Conservation (phyloP, 176 grass and related monocot species). For the Zea mays region DNA sequence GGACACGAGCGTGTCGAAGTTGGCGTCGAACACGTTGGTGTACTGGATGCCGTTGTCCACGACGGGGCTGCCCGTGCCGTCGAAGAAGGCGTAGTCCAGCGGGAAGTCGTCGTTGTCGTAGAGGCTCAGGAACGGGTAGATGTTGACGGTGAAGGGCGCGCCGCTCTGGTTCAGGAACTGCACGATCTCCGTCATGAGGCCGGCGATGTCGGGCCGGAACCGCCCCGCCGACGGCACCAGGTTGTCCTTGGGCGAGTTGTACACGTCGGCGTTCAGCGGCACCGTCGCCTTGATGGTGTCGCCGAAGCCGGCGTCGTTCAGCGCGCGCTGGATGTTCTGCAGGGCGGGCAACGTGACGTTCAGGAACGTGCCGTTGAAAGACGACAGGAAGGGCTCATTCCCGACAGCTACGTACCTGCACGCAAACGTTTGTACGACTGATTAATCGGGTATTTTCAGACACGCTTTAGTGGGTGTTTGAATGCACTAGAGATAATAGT, state of each 20-base stretch:
- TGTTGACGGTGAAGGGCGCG: conserved; percentile 79
- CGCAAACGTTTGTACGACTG: neutral
- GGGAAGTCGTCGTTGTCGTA: conserved; percentile 59
- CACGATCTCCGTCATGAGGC: conserved; percentile 74
- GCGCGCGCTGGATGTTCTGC: conserved; percentile 76
- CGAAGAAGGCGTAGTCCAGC: conserved; percentile 83
- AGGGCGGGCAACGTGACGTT: conserved; percentile 76
- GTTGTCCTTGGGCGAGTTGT: conserved; percentile 30
- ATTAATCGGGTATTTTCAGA: neutral
- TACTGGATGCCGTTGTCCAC: conserved; percentile 51
- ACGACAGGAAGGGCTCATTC: conserved; percentile 78
- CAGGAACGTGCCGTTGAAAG: conserved; percentile 70
- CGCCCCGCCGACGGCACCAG: conserved; percentile 55
- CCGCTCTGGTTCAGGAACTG: conserved; percentile 66
- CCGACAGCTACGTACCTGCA: conserved; percentile 87
- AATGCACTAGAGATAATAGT: no score
- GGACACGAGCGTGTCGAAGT: conserved; percentile 69
- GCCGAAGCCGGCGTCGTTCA: conserved; percentile 65
- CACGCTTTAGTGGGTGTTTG: neutral
- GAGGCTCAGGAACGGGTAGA: conserved; percentile 88
- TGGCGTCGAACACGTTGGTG: conserved; percentile 86
- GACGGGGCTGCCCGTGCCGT: conserved; percentile 50
- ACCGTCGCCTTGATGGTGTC: conserved; percentile 63
- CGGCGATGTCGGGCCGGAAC: conserved; percentile 54
- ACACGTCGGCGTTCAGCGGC: conserved; percentile 87